A percentile compares a stretch with the other conserved stretches of the same genome.
phyloP scores from a whole-genome alignment of 2,329 filamentous ascomycete species.

The Beauveria medogensis region DNA sequence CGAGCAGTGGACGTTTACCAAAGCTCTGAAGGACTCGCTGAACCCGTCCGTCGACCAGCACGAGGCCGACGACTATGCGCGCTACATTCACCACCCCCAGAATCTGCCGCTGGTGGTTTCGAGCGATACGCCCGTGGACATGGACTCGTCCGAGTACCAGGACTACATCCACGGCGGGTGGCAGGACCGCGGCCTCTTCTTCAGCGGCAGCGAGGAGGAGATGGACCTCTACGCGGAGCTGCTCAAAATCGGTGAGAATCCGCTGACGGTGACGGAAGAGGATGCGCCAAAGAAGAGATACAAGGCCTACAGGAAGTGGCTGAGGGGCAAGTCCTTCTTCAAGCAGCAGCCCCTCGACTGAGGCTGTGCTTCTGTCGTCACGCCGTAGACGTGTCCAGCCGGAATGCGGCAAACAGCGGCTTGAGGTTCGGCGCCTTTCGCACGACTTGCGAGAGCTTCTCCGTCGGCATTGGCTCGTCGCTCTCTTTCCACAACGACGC shows the following conservation, averaged over 20 bases:
- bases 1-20: conserved; percentile 80
- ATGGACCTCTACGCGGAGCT: conserved; percentile 64
- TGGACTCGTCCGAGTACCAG: conserved; percentile 60
- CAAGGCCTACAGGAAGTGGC: conserved; percentile 92
- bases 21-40: conserved; percentile 77
- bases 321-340: conserved; percentile 89
- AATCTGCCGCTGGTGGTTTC: conserved; percentile 77
- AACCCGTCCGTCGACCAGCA: conserved; percentile 70
- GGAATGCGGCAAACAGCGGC: conserved; percentile 13
- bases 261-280: conserved; percentile 78
- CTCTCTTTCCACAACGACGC: conserved; percentile 16
- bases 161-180: conserved; percentile 69
- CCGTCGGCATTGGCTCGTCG: conserved; percentile 10
- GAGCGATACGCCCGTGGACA: conserved; percentile 52
- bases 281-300: conserved; percentile 90
- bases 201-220: conserved; percentile 39
- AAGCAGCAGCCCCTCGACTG: conserved; percentile 70
- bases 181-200: conserved; percentile 50
- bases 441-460: conserved; percentile 2
- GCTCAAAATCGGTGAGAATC: conserved; percentile 68
- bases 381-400: not conserved
- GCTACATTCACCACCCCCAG: conserved; percentile 83
- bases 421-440: conserved; percentile 17
- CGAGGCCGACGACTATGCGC: conserved; percentile 79
- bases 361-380: conserved; percentile 13